Base-by-base conservation (phyloP, 2,329 filamentous ascomycete genomes). In the Arthroderma sp. region DNA sequence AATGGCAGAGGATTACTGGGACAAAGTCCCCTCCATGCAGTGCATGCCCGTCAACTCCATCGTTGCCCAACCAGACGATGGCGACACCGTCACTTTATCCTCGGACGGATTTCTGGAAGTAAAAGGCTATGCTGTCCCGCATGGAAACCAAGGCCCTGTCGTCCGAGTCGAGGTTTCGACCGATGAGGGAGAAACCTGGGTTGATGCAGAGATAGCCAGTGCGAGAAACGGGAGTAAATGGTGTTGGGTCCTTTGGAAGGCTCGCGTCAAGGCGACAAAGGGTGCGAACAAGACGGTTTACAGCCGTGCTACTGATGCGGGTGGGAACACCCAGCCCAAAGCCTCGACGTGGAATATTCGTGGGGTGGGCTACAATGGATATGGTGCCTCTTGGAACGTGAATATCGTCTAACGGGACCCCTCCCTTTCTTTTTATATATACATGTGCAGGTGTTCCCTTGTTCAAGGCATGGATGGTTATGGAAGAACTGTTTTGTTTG, bases 311-410 rank as follows among this genome's bases (percentile, higher is more conserved):
- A 73, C 67, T 4, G 76, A 79, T 60, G 60, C 53, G 34, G 69
- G 61, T 28, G 73, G 74, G 3, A 73, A 77, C 54, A 61, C 60
- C 27, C 75, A 79, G 54, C 59, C 58, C 22, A 58, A 65, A 48
- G 61, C 62, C 47, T 65, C 68, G 3, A 58, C 68, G 53, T 80
- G 76, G 75, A 79, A 79, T 57, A 57, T 75, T 47, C 64, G 75
- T 46, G 75, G 75, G 0, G 73, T 79, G 4, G 73, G 66, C 29
- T 80, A 79, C 58, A 76, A 77, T 59, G 76, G 72, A 1, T 79
- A 73, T 59, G 75, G 75, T 2, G 70, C 75, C 51, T 66, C 65
- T 29, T 69, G 60, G 50, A 66, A 70, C 34, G 52, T 79, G 45
- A 69, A 66, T 29, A 56, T 77, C 44, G 34, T 61, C 36, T 49